Base-by-base conservation (phyloP, 805 yeast genomes). In the Lipomyces yamadae region DNA sequence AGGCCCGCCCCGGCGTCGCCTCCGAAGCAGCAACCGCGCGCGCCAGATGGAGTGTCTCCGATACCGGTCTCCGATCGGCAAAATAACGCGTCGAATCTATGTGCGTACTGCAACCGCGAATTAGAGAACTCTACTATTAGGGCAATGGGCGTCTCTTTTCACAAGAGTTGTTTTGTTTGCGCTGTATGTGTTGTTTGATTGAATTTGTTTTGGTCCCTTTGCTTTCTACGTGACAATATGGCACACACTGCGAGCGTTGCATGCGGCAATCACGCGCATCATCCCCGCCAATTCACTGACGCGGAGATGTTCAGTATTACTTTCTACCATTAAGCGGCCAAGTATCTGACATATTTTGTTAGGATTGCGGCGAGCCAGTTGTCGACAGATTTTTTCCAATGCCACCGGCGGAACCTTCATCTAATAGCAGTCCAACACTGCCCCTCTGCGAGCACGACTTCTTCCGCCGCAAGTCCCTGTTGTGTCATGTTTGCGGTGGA, bases 401-500 rank as follows among this genome's bases (percentile, higher is more conserved):
- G 64, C 94, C 90, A 65, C 76, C 80, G n/a, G 33, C 66, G 5
- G 15, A 30, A 18, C 13, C 39, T 2, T 7, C 60, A 29, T 50
- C 64, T 6, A 60, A 7, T 30, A 13, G 32, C 35, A 18, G 56
- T 11, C 53, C 15, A 56, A 63, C 70, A 56, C 84, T 87, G 4
- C 86, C 91, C 0, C 81, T 95, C 34, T 95, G 99, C 78, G 99
- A 95, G 78, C 90, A 86, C 72, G 96, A 95, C 78, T 95, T 92
- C 77, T 95, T 95, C 81, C 87, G 85, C 75, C 85, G 96, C 72
- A 84, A 92, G 64, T 90, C 91, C 65, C 82, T 95, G 61, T 85
- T 95, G n/a, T 95, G 99, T 75, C 85, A 83, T 74, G 90, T 87
- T 18, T 95, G 99, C 79, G 86, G 91, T 70, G 85, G 84, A 33